Base-by-base conservation (phyloP, 352 stramenopile species). In the Phytophthora fragariaefolia region DNA sequence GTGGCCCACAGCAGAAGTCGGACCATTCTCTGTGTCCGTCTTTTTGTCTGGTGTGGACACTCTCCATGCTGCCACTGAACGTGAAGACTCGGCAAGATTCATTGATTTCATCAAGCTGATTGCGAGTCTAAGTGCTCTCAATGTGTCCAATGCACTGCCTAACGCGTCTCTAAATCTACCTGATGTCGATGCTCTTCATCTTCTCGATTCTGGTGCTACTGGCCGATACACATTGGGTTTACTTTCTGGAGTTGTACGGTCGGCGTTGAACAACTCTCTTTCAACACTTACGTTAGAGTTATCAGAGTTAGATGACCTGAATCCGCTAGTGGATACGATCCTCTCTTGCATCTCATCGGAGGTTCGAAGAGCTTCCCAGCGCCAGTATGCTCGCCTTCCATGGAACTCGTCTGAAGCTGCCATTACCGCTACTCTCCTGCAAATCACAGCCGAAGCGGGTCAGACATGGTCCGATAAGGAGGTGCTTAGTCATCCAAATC, bases 81-180 rank as follows among this genome's bases (percentile, higher is more conserved):
- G 66, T 26, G 72, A 80, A 23, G 66, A 87, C 48, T 67, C 76
- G 6, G 70, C 77, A 18, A 71, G 71, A 20, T 90, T 96, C 38
- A 83, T 93, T 15, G 85, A 93, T 40, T 96, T 96, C 58, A 76
- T 96, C 55, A 95, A 95, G 66, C 64, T 96, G 17, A 87, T 91
- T 51, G 84, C 85, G 17, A 85, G 87, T 15, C 77, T 90, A 27
- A 92, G 79, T 53, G 82, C 79, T 28, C 74, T 85, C 17, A 55
- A 82, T 38, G 58, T 74, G 23, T 74, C 73, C 1, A 83, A 65
- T 51, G 54, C 66, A 20, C 52, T 64, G 28, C 52, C 74, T 32
- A 74, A 58, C 9, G 53, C 69, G 26, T 57, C 79, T 6, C 23
- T 77, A 18, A 59, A 59, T 20, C 45, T 84, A 2, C 52, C 76